A percentile compares a stretch with the other conserved stretches of the same genome.
These are phyloP conservation scores for Rhododendron kiyosumense DNA, from an alignment of 148 eudicot species.

Conservation along the genomic window DNA sequence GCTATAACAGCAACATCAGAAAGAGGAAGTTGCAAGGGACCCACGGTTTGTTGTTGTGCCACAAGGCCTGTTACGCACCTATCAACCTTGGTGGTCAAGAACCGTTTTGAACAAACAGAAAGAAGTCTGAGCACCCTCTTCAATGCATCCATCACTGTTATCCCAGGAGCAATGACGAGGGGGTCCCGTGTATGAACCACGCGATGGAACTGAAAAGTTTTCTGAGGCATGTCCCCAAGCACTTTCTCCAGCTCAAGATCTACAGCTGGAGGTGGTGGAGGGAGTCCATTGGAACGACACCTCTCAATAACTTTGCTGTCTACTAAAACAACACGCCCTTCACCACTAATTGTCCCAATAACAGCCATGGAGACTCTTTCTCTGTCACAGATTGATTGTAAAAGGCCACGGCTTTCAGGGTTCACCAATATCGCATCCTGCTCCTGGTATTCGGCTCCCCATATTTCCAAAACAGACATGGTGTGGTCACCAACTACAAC, in stretches of 20 bases:
- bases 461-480: constrained; percentile 88
- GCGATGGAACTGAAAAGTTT: constrained; percentile 68
- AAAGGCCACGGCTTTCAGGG: constrained; percentile 59
- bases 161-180: constrained; percentile 72
- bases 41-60: constrained; percentile 95
- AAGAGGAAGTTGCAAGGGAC: constrained; percentile 78
- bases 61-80: constrained; percentile 95
- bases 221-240: constrained; percentile 92
- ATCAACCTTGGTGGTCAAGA: constrained; percentile 82
- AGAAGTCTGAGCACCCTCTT: constrained; percentile 80
- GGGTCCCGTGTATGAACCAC: constrained; percentile 40
- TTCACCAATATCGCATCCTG: constrained; percentile 90
- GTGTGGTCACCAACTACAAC: constrained; percentile 89
- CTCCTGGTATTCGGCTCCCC: constrained; percentile 99
- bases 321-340: constrained; percentile 60
- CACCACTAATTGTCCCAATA: constrained; percentile 70
- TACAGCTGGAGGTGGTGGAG: constrained; percentile 79
- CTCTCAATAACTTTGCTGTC: constrained; percentile 56
- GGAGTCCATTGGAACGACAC: constrained; percentile 35
- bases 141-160: constrained; percentile 56
- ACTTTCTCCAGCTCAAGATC: constrained; percentile 95
- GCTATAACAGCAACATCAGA: constrained; percentile 93
- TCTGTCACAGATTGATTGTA: constrained; percentile 57
- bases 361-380: constrained; percentile 63
- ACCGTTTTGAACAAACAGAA: constrained; percentile 85